Evolutionary conservation across 2,329 filamentous ascomycete genomes (phyloP).

Genomic region (Fusarium nisikadoi): DNA sequence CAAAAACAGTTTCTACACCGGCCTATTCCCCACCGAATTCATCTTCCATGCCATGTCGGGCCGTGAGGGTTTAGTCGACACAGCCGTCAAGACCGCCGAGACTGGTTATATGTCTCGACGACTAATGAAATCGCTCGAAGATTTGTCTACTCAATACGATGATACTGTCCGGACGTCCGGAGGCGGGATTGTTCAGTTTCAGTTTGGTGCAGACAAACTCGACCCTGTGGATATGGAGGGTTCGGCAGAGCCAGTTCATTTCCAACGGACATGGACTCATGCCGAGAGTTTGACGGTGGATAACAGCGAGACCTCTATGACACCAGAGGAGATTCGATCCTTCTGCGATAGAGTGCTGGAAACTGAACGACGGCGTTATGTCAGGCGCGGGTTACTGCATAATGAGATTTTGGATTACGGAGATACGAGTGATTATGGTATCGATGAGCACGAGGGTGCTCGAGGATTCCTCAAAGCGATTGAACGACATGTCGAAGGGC

Average conservation of each 20-base stretch:
- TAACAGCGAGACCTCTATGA: constrained; percentile 77
- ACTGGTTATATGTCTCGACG: constrained; percentile 99
- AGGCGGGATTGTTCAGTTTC: constrained; percentile 92
- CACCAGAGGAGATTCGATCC: constrained; percentile 77
- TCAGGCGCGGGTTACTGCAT: neutral
- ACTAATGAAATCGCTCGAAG: constrained; percentile 97
- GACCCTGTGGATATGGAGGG: constrained; percentile 99
- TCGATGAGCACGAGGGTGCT: constrained; percentile 84
- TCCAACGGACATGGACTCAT: constrained; percentile 90
- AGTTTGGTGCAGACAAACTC: constrained; percentile 94
- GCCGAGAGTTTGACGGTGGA: constrained; percentile 79
- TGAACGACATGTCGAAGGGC: constrained; percentile 73
- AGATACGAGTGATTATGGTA: constrained; percentile 73
- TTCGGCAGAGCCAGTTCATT: constrained; percentile 89
- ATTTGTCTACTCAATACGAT: constrained; percentile 93
- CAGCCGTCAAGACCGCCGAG: constrained; percentile 97
- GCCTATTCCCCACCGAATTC: constrained; percentile 90
- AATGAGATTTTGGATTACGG: constrained; percentile 70
- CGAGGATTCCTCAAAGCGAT: constrained; percentile 85
- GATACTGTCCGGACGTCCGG: constrained; percentile 93
- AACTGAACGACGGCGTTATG: constrained; percentile 59
- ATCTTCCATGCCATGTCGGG: constrained; percentile 98
- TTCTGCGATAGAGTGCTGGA: constrained; percentile 76
- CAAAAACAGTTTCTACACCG: constrained; percentile 95
- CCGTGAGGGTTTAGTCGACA: constrained; percentile 98